Base-by-base conservation (phyloP, 2,329 filamentous ascomycete genomes). In the Penicillium sp. region DNA sequence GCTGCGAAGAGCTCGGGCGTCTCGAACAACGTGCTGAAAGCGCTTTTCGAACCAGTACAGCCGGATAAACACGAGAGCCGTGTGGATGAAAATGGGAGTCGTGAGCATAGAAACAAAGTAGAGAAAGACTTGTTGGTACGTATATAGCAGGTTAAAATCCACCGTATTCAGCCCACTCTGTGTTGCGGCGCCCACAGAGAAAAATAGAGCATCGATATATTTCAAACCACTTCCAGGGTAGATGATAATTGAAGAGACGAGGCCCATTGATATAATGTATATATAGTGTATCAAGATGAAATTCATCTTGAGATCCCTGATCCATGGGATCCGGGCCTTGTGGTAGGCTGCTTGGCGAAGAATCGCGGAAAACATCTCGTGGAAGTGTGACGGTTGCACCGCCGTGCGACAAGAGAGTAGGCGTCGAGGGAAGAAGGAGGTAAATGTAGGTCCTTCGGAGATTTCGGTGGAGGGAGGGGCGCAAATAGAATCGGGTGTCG, bases 41-140 rank as follows among this genome's bases (percentile, higher is more conserved):
- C 93, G 88, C 77, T 96, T 97, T 78, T 99, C 93, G 74, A 99
- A 99, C 94, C 94, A 99, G 78, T 97, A 97, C 1, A 99, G 83
- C 29, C 95, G 90, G 15, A 98, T 84, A 69, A 97, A 94, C 7
- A 99, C 95, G 49, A 99, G 92, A 49, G 87, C 90, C 2, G 91
- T 87, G 72, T 96, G 88, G 70, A 97, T 89, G 51, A 91, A 89
- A 64, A 97, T 95, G 0, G 93, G 93, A 55, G 92, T 96, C 29
- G 90, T 88, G 13, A 92, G 70, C 83, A 92, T 89, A 4, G 90
- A 82, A 46, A 91, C 83, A 7, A 93, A 70, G 70, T 90, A 93
- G 29, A 96, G 79, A 55, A 91, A 83, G 47, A 91, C 76, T 78
- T 95, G 90, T 73, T 92, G 90, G 65, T 90, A 91, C 5, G 88